phyloP scores from a whole-genome alignment of 2,329 filamentous ascomycete species.

The Mycosphaerella sp. region DNA sequence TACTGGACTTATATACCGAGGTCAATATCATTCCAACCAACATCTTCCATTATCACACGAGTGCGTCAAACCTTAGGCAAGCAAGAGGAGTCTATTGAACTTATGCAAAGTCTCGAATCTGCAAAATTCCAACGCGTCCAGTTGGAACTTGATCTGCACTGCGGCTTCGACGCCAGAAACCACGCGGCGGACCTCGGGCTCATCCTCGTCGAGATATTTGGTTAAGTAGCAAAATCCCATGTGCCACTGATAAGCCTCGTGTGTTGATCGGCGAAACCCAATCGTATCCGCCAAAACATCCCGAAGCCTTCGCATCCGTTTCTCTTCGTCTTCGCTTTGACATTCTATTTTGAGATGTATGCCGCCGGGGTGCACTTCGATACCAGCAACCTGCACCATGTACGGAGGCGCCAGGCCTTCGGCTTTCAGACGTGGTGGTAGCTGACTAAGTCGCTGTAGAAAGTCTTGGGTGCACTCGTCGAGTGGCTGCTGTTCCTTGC shows the following conservation, averaged over 20 bases:
- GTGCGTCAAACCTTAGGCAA: too few species aligned
- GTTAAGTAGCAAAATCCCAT: not conserved
- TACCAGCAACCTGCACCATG: not conserved
- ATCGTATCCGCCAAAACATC: not conserved
- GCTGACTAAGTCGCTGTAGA: not conserved
- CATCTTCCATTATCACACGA: too few species aligned
- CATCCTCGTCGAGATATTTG: not conserved
- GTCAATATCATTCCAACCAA: too few species aligned
- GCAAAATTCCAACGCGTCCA: not conserved
- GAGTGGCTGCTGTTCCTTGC: conserved; percentile 4
- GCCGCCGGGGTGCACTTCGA: not conserved
- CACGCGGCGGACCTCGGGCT: not conserved
- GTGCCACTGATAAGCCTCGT: not conserved
- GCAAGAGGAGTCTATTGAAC: not conserved
- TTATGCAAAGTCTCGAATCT: not conserved
- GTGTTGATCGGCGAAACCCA: not conserved
- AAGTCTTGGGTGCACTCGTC: not conserved
- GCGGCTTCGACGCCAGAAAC: not conserved
- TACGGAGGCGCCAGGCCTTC: not conserved
- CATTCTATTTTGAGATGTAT: not conserved
- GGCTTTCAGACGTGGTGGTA: not conserved
- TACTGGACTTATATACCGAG: too few species aligned
- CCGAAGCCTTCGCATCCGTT: not conserved
- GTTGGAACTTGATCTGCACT: not conserved
- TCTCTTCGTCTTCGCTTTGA: not conserved